These are phyloP conservation scores for Cladosporium colombiae DNA, from an alignment of 2,329 filamentous ascomycete genomes.

Conservation along the genomic window DNA sequence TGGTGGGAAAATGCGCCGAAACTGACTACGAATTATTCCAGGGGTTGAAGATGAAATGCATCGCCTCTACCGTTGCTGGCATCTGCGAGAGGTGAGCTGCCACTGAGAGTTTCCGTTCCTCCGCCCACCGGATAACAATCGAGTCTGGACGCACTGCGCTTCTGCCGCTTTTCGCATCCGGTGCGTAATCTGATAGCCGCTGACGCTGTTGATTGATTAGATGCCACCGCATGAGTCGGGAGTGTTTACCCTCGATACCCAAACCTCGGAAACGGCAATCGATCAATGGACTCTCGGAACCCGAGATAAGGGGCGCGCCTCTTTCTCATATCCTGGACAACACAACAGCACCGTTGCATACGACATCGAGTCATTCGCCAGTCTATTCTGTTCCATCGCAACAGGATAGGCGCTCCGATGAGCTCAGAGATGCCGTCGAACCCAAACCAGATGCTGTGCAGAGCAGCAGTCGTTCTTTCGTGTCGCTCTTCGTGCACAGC, in stretches of 20 bases:
- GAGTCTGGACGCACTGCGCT: background rate
- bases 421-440: slow-evolving; percentile 6
- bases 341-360: background rate
- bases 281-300: slow-evolving; percentile 26
- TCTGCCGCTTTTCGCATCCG: background rate
- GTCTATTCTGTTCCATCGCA: background rate
- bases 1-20: background rate
- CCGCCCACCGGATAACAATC: background rate
- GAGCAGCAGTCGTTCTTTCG: slow-evolving; percentile 28
- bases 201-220: slow-evolving; percentile 22
- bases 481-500: slow-evolving; percentile 27
- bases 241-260: slow-evolving; percentile 31
- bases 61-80: slow-evolving; percentile 17
- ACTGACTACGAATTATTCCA: background rate
- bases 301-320: slow-evolving; percentile 24
- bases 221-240: slow-evolving; percentile 32
- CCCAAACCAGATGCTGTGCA: slow-evolving; percentile 28
- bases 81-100: slow-evolving; percentile 23
- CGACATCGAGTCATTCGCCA: slow-evolving; percentile 9
- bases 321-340: slow-evolving; percentile 25
- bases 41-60: slow-evolving; percentile 34
- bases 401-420: slow-evolving; percentile 7
- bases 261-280: slow-evolving; percentile 32
- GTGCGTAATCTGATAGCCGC: background rate
- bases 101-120: background rate